Evolutionary conservation across 768 basidiomycete species (phyloP).

Genomic region (Myochromella boudieri): DNA sequence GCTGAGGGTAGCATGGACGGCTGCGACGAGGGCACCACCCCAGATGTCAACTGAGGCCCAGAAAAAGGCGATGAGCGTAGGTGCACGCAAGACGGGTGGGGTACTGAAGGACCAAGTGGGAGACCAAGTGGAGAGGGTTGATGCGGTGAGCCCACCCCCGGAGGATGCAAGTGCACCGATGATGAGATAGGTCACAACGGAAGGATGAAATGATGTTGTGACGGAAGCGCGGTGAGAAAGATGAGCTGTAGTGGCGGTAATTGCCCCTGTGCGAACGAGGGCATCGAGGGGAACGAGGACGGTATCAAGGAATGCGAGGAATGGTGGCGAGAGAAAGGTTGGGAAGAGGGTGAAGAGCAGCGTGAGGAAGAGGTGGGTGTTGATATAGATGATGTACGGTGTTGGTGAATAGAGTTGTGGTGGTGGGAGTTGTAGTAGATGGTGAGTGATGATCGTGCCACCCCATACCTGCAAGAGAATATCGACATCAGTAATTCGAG

Average conservation of each 20-base stretch:
- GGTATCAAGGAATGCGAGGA: constrained; percentile 38
- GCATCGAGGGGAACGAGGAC: constrained; percentile 51
- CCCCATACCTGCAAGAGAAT: constrained; percentile 39
- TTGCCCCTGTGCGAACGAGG: constrained; percentile 42
- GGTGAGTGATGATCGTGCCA: constrained; percentile 42
- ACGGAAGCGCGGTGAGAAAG: constrained; percentile 27
- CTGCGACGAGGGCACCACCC: constrained; percentile 47
- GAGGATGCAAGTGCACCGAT: constrained; percentile 47
- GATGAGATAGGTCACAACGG: constrained; percentile 45
- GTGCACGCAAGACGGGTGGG: constrained; percentile 43
- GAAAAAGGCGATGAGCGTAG: constrained; percentile 27
- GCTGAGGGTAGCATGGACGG: constrained; percentile 11
- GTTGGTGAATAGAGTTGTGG: constrained; percentile 45
- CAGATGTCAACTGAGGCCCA: constrained; percentile 48
- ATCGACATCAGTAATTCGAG: too few relatives aligned
- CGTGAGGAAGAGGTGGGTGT: constrained; percentile 45
- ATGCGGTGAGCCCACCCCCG: constrained; percentile 44
- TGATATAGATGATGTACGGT: constrained; percentile 48
- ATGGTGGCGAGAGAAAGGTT: constrained; percentile 4
- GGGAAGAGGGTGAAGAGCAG: constrained; percentile 39
- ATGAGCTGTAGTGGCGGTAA: constrained; percentile 35
- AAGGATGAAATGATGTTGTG: constrained; percentile 34
- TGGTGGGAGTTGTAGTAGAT: constrained; percentile 43
- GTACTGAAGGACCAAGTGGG: constrained; percentile 44
- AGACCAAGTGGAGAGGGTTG: constrained; percentile 43